Base-by-base conservation (phyloP, 75 land plant genomes). In the Sequoia sempervirens region DNA sequence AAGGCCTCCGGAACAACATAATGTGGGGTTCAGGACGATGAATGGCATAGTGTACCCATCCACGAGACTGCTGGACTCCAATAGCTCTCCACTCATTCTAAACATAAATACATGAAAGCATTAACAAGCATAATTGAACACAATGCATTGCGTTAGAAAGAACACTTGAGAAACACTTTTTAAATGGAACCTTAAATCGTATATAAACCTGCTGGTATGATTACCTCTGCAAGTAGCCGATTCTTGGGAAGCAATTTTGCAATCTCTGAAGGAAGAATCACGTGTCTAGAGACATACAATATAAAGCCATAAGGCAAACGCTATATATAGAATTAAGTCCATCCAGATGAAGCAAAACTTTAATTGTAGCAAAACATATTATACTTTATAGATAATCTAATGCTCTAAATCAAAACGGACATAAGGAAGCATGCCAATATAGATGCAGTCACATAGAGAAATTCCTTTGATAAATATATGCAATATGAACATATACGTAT, bases 181-280 rank as follows among this genome's bases (percentile, higher is more conserved):
- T 64, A 1, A 20, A 23, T 0, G n/a, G 9, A 50, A 13, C 7
- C 6, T 28, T 0, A 66, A 47, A 82, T 28, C 28, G 28, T 26
- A 87, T 54, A 1, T 23, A 38, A 32, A 12, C 15, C 26, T 28
- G 20, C 30, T 66, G 38, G 84, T 50, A 1, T 38, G 74, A 84
- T 52, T 88, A 97, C 99, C 90, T 97, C 99, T 72, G 93, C 89
- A 56, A 96, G 95, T 8, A 95, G 90, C 3, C 94, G 93, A 83
- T 96, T 91, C 89, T 95, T 95, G 6, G 95, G 98, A 20, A 96
- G 94, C 81, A 93, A 38, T 58, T 96, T 94, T 8, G 98, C 96
- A 26, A 93, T 92, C 43, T 96, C 98, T 18, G 95, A 91, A 79
- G 98, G 93, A 70, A 96, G 97, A 75, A 96, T 95, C 12, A 96